These are phyloP conservation scores for Avena insularis DNA, from an alignment of 176 grass and related monocot species.

Conservation along the genomic window DNA sequence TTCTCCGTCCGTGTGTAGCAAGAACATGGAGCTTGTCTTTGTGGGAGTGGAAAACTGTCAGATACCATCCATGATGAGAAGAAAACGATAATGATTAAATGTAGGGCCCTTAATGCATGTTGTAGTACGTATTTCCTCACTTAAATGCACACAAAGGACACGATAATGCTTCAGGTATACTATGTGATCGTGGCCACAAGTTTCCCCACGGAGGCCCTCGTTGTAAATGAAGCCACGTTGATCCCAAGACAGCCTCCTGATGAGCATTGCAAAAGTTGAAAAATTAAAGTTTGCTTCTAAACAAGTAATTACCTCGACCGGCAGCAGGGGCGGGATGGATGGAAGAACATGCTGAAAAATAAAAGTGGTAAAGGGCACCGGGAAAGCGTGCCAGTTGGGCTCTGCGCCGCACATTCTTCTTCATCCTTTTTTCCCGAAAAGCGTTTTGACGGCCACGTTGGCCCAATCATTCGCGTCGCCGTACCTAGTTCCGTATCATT, in stretches of 20 bases:
- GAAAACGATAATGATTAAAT: not conserved
- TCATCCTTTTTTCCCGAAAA: not conserved
- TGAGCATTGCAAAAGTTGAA: too few relatives aligned
- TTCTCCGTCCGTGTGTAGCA: too few relatives aligned
- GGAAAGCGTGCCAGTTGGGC: slow-evolving; percentile 9
- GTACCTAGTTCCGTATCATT: not conserved
- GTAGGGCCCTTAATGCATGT: not conserved
- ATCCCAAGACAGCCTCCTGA: not conserved
- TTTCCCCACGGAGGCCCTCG: not conserved
- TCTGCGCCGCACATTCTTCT: not conserved
- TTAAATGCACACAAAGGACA: not conserved
- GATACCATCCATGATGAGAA: too few relatives aligned
- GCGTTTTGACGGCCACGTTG: slow-evolving; percentile 2
- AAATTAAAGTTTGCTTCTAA: too few relatives aligned
- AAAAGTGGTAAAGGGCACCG: not conserved
- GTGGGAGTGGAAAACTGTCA: too few relatives aligned
- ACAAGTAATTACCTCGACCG: too few relatives aligned
- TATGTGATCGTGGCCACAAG: not conserved
- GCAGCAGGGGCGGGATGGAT: not conserved
- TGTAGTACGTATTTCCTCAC: not conserved
- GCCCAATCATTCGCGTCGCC: not conserved
- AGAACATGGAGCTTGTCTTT: too few relatives aligned
- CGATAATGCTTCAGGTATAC: not conserved
- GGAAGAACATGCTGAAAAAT: slow-evolving; percentile 17
- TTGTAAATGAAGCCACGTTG: not conserved